Conservation (phyloP, 805 yeast genomes). For the Dipodascopsis uninucleata region DNA sequence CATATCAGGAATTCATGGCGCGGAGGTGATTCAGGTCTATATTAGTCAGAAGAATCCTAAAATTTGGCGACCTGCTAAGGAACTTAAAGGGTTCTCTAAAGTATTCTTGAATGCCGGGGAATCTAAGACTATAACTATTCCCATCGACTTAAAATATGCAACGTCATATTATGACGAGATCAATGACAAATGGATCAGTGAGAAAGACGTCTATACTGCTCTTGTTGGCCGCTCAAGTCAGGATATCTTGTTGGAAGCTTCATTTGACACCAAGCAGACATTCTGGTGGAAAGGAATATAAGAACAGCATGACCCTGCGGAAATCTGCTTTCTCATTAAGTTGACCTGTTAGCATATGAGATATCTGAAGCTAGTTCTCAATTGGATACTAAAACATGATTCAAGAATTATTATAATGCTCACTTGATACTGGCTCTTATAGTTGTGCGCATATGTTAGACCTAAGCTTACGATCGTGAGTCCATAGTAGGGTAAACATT, state of each 20-base stretch:
- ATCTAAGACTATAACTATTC: conserved; percentile 39
- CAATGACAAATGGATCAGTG: conserved; percentile 49
- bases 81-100: conserved; percentile 57
- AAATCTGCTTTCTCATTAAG: too few species aligned
- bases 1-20: conserved; percentile 43
- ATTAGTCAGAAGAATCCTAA: conserved; percentile 39
- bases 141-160: conserved; percentile 47
- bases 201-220: conserved; percentile 50
- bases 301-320: too few species aligned
- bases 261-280: conserved; percentile 27
- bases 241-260: conserved; percentile 17
- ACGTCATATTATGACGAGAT: conserved; percentile 54
- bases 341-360: too few species aligned
- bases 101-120: conserved; percentile 47
- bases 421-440: too few species aligned
- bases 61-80: conserved; percentile 53
- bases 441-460: too few species aligned
- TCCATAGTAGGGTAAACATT: too few species aligned
- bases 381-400: too few species aligned
- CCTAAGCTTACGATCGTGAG: too few species aligned
- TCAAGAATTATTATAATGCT: too few species aligned
- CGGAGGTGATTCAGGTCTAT: conserved; percentile 57
- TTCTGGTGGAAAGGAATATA: conserved; percentile 32
- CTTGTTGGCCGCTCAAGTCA: conserved; percentile 20
- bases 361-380: too few species aligned